Evolutionary conservation across 495 filamentous ascomycete species (phyloP).

Genomic region (Daldinia decipiens): DNA sequence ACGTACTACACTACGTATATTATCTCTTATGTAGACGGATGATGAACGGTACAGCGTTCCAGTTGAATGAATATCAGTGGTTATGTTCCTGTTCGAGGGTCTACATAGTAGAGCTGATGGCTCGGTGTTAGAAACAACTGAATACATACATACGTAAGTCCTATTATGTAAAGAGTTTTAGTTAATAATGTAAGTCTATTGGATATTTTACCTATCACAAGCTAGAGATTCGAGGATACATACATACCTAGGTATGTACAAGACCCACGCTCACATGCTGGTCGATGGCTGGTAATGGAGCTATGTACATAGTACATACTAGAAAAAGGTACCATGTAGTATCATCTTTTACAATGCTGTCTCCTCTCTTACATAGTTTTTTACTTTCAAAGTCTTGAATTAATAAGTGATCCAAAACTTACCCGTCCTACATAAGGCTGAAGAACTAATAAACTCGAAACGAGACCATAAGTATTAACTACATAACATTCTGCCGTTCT

Average conservation of each 20-base stretch:
- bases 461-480: slow-evolving; percentile 6
- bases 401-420: slow-evolving; percentile 1
- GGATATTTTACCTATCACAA: slow-evolving; percentile 34
- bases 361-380: no score
- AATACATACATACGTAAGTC: slow-evolving; percentile 29
- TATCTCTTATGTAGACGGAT: no score
- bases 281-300: slow-evolving; percentile 24
- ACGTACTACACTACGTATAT: no score
- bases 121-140: slow-evolving; percentile 20
- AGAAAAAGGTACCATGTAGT: no score
- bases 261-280: slow-evolving; percentile 22
- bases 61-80: slow-evolving; percentile 35
- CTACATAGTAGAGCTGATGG: slow-evolving; percentile 15
- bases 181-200: slow-evolving; percentile 5
- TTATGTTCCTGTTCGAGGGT: slow-evolving; percentile 1
- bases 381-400: background rate
- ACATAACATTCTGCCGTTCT: no score
- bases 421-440: slow-evolving; percentile 16
- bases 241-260: no score
- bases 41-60: slow-evolving; percentile 17
- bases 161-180: slow-evolving; percentile 1
- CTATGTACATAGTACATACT: no score
- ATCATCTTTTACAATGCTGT: no score
- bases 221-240: slow-evolving; percentile 6
- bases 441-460: slow-evolving; percentile 22